A percentile compares a stretch with the other conserved stretches of the same genome.
phyloP scores from a whole-genome alignment of 352 stramenopile species.

The Globisporangium recalcitrans region DNA sequence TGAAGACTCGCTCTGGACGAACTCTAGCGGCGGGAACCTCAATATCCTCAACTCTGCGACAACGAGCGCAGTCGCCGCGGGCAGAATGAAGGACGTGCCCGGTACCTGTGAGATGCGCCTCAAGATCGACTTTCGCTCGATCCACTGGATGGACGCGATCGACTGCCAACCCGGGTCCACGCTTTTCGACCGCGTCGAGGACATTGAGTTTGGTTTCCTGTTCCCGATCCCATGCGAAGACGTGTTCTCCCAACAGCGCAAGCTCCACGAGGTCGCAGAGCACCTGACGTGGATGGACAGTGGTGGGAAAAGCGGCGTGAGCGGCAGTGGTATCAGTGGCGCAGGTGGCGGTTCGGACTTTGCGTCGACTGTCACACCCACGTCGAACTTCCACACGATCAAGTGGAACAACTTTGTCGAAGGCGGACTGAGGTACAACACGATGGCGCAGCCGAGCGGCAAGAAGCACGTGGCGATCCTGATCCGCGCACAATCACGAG shows the following conservation, averaged over 20 bases:
- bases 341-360: constrained; percentile 20
- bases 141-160: constrained; percentile 63
- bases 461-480: constrained; percentile 66
- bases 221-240: constrained; percentile 82
- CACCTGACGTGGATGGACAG: constrained; percentile 56
- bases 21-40: constrained; percentile 38
- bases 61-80: constrained; percentile 15
- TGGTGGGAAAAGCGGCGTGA: constrained; percentile 8
- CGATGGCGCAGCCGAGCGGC: constrained; percentile 33
- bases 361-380: constrained; percentile 43
- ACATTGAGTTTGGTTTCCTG: constrained; percentile 66
- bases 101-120: constrained; percentile 56
- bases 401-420: constrained; percentile 74
- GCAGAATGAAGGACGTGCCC: constrained; percentile 59
- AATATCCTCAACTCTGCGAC: constrained; percentile 32
- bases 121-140: constrained; percentile 63
- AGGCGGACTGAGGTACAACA: constrained; percentile 57
- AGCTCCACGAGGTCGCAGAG: constrained; percentile 71
- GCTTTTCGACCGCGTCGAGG: constrained; percentile 57
- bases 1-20: constrained; percentile 28
- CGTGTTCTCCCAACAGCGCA: constrained; percentile 71
- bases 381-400: constrained; percentile 67
- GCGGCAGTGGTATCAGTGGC: constrained; percentile 16
- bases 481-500: constrained; percentile 30
- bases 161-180: constrained; percentile 30